phyloP scores from a whole-genome alignment of 345 rosid species.

The Eutrema yunnanense region DNA sequence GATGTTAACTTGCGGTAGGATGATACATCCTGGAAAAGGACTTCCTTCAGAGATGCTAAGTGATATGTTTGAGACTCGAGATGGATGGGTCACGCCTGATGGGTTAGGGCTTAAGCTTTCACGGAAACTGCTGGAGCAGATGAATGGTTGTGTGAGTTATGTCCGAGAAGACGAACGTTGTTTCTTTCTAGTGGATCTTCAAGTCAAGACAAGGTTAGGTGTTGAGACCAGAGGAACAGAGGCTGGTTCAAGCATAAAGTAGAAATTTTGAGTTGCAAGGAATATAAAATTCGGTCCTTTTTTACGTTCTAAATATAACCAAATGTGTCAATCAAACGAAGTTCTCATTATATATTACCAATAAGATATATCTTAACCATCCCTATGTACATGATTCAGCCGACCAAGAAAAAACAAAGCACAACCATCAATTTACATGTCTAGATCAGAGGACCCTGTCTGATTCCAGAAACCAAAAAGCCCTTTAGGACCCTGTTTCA shows the following conservation, averaged over 20 bases:
- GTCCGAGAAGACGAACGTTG: constrained; percentile 43
- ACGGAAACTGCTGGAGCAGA: constrained; percentile 40
- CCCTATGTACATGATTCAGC: neutral
- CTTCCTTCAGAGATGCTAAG: constrained; percentile 50
- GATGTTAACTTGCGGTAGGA: constrained; percentile 30
- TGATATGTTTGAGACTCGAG: constrained; percentile 54
- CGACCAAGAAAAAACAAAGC: neutral
- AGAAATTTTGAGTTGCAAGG: constrained; percentile 5
- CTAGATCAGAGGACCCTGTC: neutral
- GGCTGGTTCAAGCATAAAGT: constrained; percentile 11
- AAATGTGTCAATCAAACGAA: neutral
- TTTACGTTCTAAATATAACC: neutral
- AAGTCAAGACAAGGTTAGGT: constrained; percentile 35
- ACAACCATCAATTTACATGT: constrained; percentile 3
- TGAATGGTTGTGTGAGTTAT: constrained; percentile 58
- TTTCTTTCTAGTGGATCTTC: constrained; percentile 50
- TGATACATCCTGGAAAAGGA: constrained; percentile 72
- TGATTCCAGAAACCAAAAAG: neutral
- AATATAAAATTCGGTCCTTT: neutral
- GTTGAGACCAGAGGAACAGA: constrained; percentile 7
- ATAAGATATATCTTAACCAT: neutral
- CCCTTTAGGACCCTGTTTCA: neutral
- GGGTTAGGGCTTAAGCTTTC: constrained; percentile 53
- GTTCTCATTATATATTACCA: constrained; percentile 4
- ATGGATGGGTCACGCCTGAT: constrained; percentile 45